Conservation (phyloP, 371 early-diverging fungal species). For the Catenaria anguillulae region DNA sequence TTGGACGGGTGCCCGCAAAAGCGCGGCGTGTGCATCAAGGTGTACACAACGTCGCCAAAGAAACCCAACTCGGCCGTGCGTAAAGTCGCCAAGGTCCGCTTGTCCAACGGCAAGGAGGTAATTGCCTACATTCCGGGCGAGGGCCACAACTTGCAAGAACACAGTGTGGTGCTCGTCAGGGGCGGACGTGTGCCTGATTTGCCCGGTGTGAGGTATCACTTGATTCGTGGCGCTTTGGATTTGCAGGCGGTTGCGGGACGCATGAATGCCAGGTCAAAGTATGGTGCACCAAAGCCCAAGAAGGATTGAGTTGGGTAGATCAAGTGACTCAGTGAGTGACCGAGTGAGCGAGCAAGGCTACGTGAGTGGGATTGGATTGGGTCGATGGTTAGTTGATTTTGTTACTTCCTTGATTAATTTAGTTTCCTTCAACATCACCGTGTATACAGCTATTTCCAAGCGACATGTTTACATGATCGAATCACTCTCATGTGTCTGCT, state of each 20-base stretch:
- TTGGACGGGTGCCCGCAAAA: conserved; percentile 74
- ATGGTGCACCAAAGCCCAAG: conserved; percentile 67
- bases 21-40: conserved; percentile 87
- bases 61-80: conserved; percentile 87
- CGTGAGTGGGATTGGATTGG: no score
- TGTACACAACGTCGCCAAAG: conserved; percentile 83
- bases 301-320: no score
- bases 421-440: no score
- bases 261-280: conserved; percentile 73
- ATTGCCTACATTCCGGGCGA: conserved; percentile 95
- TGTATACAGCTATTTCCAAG: no score
- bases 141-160: conserved; percentile 95
- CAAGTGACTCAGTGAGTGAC: no score
- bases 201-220: conserved; percentile 92
- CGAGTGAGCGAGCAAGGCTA: no score
- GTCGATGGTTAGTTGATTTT: no score
- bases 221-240: conserved; percentile 86
- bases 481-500: no score
- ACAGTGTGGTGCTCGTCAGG: conserved; percentile 84
- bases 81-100: conserved; percentile 67
- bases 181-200: conserved; percentile 86
- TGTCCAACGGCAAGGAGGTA: conserved; percentile 74
- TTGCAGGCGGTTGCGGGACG: conserved; percentile 84
- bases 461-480: no score
- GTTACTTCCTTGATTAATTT: no score